Conservation (phyloP, 148 eudicot species). For the Chenopodium album region DNA sequence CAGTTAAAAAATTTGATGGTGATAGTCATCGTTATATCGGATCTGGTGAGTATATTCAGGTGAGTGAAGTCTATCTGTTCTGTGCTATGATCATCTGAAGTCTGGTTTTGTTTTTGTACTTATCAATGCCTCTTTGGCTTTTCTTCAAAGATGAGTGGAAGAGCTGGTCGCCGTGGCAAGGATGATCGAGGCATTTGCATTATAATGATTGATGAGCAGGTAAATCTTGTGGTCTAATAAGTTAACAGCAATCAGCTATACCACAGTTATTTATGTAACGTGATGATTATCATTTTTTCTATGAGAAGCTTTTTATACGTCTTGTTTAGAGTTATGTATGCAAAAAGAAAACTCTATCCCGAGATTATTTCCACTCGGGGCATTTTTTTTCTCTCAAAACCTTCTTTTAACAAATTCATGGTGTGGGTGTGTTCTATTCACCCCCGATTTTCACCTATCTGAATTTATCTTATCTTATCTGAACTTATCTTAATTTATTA, state of each 20-base stretch:
- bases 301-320: too few relatives aligned
- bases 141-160: constrained; percentile 83
- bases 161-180: constrained; percentile 99
- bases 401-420: too few relatives aligned
- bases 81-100: not conserved
- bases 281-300: not conserved
- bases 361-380: too few relatives aligned
- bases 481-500: too few relatives aligned
- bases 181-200: constrained; percentile 98
- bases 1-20: constrained; percentile 96
- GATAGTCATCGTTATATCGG: constrained; percentile 92
- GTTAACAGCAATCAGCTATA: not conserved
- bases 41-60: constrained; percentile 99
- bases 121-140: not conserved
- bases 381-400: too few relatives aligned
- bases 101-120: constrained; percentile 16
- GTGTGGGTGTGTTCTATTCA: too few relatives aligned
- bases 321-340: not conserved
- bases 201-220: constrained; percentile 98
- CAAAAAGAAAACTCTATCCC: too few relatives aligned
- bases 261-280: not conserved
- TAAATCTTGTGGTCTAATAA: constrained; percentile 14
- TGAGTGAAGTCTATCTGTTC: constrained; percentile 40
- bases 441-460: too few relatives aligned
- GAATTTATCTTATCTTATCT: too few relatives aligned